Evolutionary conservation across 176 grass and related monocot species (phyloP).

Genomic region (Ensete glaucum): DNA sequence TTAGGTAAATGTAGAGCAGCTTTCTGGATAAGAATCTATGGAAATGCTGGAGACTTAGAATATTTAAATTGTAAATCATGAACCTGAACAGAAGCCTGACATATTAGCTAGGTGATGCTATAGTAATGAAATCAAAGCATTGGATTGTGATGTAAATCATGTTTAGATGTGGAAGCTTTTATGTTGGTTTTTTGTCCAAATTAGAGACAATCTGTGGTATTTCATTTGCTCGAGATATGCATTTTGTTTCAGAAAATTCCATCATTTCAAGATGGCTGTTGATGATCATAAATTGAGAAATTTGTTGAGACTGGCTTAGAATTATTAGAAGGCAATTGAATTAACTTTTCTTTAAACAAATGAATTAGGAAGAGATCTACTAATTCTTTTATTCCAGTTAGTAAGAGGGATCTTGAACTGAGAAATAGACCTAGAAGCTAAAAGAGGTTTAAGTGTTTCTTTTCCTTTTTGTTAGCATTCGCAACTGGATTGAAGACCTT

Average conservation of each 20-base stretch:
- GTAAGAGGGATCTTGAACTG: too few species aligned
- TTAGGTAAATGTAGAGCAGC: too few species aligned
- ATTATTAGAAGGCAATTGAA: neutral
- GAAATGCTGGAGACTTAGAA: too few species aligned
- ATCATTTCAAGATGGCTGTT: neutral
- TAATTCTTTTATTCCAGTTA: too few species aligned
- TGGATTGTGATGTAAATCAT: too few species aligned
- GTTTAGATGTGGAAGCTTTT: neutral
- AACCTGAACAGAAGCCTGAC: too few species aligned
- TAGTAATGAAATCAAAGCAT: too few species aligned
- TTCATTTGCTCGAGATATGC: neutral
- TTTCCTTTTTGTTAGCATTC: conserved; percentile 39
- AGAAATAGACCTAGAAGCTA: too few species aligned
- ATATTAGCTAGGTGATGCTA: too few species aligned
- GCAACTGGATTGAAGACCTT: conserved; percentile 81
- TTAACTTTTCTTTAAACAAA: neutral
- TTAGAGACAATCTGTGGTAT: neutral
- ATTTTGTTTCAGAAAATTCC: neutral
- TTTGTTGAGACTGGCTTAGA: neutral
- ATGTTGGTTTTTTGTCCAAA: neutral
- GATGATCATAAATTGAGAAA: neutral
- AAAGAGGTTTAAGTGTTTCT: neutral
- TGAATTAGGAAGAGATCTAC: neutral
- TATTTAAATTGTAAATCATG: too few species aligned
- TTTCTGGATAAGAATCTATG: too few species aligned